Percentiles rank a stretch among this genome's conserved stretches.
These are phyloP conservation scores for Claviceps capensis DNA, from an alignment of 2,329 filamentous ascomycete species.

Conservation along the genomic window DNA sequence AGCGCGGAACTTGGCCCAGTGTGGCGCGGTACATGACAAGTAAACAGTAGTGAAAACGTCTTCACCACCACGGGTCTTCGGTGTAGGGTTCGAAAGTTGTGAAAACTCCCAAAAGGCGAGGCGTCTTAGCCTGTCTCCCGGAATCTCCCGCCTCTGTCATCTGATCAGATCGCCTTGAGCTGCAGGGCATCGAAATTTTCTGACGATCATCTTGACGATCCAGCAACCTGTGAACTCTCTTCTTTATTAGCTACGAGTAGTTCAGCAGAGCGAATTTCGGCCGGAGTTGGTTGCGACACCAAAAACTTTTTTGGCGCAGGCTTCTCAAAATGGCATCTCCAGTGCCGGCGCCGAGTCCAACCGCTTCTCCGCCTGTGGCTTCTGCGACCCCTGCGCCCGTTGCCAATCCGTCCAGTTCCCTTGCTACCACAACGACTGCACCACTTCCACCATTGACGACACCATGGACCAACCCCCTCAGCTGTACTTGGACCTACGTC, in stretches of 20 bases:
- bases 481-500: slow-evolving; percentile 27
- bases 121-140: background rate
- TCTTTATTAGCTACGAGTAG: background rate
- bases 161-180: background rate
- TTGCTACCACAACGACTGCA: slow-evolving; percentile 4
- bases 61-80: background rate
- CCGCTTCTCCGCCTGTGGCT: slow-evolving; percentile 6
- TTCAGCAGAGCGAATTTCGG: background rate
- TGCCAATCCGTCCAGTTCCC: background rate
- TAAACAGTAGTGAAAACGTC: background rate
- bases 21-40: background rate
- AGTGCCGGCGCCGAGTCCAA: slow-evolving; percentile 1
- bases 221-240: background rate
- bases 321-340: slow-evolving; percentile 3
- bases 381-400: slow-evolving; percentile 1
- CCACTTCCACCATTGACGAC: slow-evolving; percentile 24
- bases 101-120: background rate
- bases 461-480: slow-evolving; percentile 21
- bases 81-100: background rate
- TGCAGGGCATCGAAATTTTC: background rate
- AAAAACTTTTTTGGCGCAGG: background rate
- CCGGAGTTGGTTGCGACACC: background rate
- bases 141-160: background rate
- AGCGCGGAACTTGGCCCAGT: background rate
- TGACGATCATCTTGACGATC: background rate